A percentile compares a stretch with the other conserved stretches of the same genome.
Conservation (phyloP, 1,284 basidiomycete species). For the Boletellus dicymbophilus region DNA sequence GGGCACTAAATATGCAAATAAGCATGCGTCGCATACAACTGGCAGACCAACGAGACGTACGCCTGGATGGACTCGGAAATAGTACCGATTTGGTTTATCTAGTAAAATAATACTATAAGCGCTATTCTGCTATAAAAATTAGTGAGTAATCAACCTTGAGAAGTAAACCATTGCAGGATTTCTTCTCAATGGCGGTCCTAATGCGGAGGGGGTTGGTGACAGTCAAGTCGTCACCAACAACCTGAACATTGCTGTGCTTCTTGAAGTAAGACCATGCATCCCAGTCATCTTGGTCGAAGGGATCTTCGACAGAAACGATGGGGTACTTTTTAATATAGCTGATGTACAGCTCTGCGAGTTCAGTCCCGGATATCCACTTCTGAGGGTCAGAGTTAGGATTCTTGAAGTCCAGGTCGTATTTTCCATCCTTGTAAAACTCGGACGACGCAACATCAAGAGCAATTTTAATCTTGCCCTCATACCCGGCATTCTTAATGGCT, state of each 20-base stretch:
- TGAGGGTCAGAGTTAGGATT: constrained; percentile 98
- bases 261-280: constrained; percentile 97
- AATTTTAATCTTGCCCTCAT: constrained; percentile 99
- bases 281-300: constrained; percentile 99
- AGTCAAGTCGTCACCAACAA: constrained; percentile 98
- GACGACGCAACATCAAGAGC: constrained; percentile 99
- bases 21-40: background rate
- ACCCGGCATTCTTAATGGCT: constrained; percentile 97
- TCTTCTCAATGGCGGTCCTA: constrained; percentile 99
- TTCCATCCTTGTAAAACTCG: constrained; percentile 99
- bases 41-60: constrained; percentile 46
- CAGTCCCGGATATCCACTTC: constrained; percentile 92
- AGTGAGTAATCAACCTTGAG: constrained; percentile 70
- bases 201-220: constrained; percentile 99
- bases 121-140: background rate
- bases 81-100: constrained; percentile 98
- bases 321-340: constrained; percentile 90
- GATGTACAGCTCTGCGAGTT: constrained; percentile 96
- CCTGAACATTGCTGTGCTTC: constrained; percentile 75
- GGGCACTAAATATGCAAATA: constrained; percentile 61
- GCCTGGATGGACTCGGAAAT: constrained; percentile 99
- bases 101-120: constrained; percentile 6
- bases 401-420: constrained; percentile 99
- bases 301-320: constrained; percentile 97
- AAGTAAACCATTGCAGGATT: constrained; percentile 98